Conservation (phyloP, 2,329 filamentous ascomycete species). For the Colletotrichum sp. region DNA sequence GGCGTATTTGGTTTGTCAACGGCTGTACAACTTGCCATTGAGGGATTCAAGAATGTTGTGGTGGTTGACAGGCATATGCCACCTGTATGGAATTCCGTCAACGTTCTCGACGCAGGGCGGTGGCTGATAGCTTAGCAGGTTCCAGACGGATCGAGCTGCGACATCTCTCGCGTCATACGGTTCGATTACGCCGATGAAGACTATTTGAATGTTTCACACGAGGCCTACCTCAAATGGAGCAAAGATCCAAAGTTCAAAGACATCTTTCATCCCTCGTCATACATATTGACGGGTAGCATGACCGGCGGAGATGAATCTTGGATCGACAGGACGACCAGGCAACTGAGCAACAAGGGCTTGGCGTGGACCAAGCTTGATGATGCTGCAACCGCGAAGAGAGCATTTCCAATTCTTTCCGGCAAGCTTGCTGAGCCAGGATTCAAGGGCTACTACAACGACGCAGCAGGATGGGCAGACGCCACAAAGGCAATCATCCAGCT, state of each 20-base stretch:
- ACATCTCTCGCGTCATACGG: slow-evolving; percentile 43
- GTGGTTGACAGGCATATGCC: slow-evolving; percentile 38
- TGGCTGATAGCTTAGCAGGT: slow-evolving; percentile 3
- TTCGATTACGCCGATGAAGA: slow-evolving; percentile 68
- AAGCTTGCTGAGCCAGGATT: slow-evolving; percentile 23
- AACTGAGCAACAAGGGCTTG: background rate
- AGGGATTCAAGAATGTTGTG: slow-evolving; percentile 36
- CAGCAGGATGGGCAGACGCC: slow-evolving; percentile 28
- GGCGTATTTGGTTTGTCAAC: slow-evolving; percentile 34
- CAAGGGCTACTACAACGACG: slow-evolving; percentile 35
- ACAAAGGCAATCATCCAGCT: slow-evolving; percentile 21
- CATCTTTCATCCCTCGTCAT: background rate
- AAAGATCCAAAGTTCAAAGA: slow-evolving; percentile 21
- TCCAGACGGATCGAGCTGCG: slow-evolving; percentile 40
- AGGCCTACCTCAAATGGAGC: slow-evolving; percentile 35
- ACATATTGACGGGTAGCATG: slow-evolving; percentile 14
- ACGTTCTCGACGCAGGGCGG: background rate
- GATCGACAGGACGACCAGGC: background rate
- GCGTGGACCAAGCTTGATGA: background rate
- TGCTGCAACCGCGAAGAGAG: background rate
- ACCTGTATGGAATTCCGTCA: slow-evolving; percentile 22
- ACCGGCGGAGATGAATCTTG: background rate
- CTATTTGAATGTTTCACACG: slow-evolving; percentile 60
- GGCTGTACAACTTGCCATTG: slow-evolving; percentile 27
- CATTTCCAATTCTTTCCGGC: slow-evolving; percentile 1